A percentile compares a stretch with the other conserved stretches of the same genome.
These are phyloP conservation scores for Hymenochaete sp. DNA, from an alignment of 1,284 basidiomycete species.

Conservation along the genomic window DNA sequence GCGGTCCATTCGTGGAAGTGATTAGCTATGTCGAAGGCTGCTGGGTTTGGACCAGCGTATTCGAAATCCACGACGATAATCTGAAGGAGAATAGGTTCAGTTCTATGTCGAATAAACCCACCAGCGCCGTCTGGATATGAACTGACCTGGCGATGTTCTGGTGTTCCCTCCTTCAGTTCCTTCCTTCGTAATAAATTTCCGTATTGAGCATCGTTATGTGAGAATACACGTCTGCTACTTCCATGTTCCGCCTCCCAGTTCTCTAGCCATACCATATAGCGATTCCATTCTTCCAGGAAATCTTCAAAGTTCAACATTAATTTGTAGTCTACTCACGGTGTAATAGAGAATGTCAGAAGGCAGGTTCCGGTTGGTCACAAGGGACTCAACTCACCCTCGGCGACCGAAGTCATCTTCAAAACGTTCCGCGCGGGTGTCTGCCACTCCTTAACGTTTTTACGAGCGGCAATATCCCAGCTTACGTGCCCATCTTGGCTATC, in stretches of 20 bases:
- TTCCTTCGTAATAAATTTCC: constrained; percentile 81
- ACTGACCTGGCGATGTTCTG: constrained; percentile 61
- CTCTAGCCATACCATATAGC: constrained; percentile 62
- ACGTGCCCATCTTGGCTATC: constrained; percentile 36
- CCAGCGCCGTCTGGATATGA: constrained; percentile 8
- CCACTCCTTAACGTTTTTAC: constrained; percentile 59
- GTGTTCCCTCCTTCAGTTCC: constrained; percentile 41
- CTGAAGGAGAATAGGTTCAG: constrained; percentile 30
- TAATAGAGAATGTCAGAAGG: too few relatives aligned
- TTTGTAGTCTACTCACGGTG: too few relatives aligned
- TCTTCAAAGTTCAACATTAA: constrained; percentile 48
- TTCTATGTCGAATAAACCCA: constrained; percentile 2
- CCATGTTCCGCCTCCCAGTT: constrained; percentile 48
- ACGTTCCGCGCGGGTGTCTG: constrained; percentile 53
- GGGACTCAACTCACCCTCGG: too few relatives aligned
- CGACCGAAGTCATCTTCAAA: constrained; percentile 43
- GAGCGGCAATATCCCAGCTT: constrained; percentile 49
- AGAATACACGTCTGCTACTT: constrained; percentile 60
- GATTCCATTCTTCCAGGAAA: constrained; percentile 58
- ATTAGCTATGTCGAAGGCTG: constrained; percentile 90
- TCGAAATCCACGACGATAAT: constrained; percentile 95
- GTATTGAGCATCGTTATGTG: constrained; percentile 91
- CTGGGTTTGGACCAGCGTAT: constrained; percentile 83
- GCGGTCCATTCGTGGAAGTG: constrained; percentile 96
- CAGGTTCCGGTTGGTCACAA: too few relatives aligned